A percentile compares a stretch with the other conserved stretches of the same genome.
Conservation (phyloP, 108 stramenopile genomes). For the Nannochloropsis gaditana region DNA sequence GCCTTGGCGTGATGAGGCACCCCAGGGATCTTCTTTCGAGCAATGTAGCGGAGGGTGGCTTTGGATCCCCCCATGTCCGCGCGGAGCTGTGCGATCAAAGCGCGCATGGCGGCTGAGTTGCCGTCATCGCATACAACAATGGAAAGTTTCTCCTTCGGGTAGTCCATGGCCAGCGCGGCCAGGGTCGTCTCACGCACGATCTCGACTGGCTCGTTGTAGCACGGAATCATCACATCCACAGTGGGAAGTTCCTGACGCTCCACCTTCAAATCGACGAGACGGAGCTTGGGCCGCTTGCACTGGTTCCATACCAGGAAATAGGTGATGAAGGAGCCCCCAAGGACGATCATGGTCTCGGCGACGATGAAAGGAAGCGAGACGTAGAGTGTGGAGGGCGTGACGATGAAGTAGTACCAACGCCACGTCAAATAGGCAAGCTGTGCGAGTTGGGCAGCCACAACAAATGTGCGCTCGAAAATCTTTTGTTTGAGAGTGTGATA, state of each 20-base stretch:
- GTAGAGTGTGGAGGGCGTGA: background rate
- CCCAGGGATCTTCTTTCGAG: background rate
- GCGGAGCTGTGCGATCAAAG: background rate
- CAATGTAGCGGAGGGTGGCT: background rate
- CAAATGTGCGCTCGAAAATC: background rate
- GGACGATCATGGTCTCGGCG: constrained; percentile 2
- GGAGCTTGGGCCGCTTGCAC: constrained; percentile 5
- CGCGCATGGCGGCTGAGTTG: background rate
- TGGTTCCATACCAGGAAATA: constrained; percentile 20
- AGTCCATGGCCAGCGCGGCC: background rate
- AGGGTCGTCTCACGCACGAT: background rate
- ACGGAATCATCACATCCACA: background rate
- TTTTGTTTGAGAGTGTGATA: constrained; percentile 17
- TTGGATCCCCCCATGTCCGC: background rate
- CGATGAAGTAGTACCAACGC: background rate
- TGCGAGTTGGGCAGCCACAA: background rate
- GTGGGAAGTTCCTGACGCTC: constrained; percentile 1
- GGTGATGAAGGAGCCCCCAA: constrained; percentile 1
- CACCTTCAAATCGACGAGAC: background rate
- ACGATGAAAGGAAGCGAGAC: background rate
- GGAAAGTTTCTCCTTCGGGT: background rate
- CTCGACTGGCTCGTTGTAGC: background rate
- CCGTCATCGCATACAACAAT: background rate
- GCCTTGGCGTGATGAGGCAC: background rate
- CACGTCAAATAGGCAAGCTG: constrained; percentile 5